Evolutionary conservation across 2,329 filamentous ascomycete species (phyloP).

Genomic region (Tolypocladium endophyticum): DNA sequence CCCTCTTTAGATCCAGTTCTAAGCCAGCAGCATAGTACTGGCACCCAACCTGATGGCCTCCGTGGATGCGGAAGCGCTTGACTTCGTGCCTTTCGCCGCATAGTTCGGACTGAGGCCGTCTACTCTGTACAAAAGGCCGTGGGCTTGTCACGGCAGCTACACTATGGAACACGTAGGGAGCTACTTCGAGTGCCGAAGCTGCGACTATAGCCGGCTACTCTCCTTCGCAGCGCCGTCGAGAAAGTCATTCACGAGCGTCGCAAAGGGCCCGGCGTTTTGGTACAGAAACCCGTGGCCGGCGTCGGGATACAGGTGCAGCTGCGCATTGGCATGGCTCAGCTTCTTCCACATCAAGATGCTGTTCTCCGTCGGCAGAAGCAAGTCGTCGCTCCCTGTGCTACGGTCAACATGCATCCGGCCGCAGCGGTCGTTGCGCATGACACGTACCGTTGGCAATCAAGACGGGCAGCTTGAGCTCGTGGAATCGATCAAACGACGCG

Average conservation of each 20-base stretch:
- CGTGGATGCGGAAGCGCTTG: neutral
- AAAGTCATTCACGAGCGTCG: constrained; percentile 21
- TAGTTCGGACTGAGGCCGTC: neutral
- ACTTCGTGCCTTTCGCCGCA: neutral
- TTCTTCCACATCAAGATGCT: constrained; percentile 26
- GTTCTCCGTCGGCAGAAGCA: constrained; percentile 24
- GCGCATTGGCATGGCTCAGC: constrained; percentile 17
- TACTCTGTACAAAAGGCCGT: neutral
- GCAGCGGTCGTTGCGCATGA: neutral
- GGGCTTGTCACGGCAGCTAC: neutral
- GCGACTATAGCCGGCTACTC: constrained; percentile 2
- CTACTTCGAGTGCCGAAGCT: neutral
- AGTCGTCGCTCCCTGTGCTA: constrained; percentile 19
- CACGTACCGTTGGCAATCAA: constrained; percentile 27
- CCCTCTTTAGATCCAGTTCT: neutral
- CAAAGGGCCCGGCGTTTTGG: constrained; percentile 21
- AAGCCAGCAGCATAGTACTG: neutral
- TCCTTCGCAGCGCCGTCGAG: constrained; percentile 7
- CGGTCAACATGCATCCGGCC: neutral
- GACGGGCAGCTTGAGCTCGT: constrained; percentile 23
- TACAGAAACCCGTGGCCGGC: constrained; percentile 25
- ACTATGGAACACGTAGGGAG: neutral
- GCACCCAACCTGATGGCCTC: neutral
- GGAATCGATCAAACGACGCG: constrained; percentile 21
- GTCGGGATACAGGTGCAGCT: constrained; percentile 23